Evolutionary conservation across 2,329 filamentous ascomycete species (phyloP).

Genomic region (Microascus cirrosus): DNA sequence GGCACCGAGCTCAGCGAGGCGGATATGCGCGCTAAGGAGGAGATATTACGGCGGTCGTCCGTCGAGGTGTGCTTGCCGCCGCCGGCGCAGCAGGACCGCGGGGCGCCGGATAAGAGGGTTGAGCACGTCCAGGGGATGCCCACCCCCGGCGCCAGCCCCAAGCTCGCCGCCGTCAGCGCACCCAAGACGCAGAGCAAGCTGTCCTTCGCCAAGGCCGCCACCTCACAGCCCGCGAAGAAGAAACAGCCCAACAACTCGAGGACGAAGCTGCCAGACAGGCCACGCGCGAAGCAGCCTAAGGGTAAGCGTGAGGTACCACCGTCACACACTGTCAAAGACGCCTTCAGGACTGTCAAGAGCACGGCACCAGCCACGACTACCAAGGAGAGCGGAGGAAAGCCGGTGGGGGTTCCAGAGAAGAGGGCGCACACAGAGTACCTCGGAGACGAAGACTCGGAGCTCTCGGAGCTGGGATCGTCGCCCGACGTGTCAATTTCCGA

Average conservation of each 20-base stretch:
- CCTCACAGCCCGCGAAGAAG: not conserved
- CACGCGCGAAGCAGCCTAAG: not conserved
- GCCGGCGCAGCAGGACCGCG: not conserved
- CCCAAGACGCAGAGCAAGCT: constrained; percentile 39
- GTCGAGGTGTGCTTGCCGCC: constrained; percentile 14
- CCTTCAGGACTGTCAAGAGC: constrained; percentile 33
- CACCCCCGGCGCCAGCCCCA: constrained; percentile 47
- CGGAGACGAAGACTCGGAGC: constrained; percentile 11
- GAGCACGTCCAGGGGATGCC: constrained; percentile 34
- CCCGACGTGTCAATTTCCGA: not conserved
- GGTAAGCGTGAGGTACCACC: constrained; percentile 18
- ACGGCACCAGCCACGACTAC: constrained; percentile 2
- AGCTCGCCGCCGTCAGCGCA: constrained; percentile 25
- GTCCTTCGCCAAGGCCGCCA: constrained; percentile 20
- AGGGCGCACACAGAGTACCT: constrained; percentile 20
- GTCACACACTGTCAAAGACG: constrained; percentile 24
- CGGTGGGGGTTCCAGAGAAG: constrained; percentile 11
- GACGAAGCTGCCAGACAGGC: not conserved
- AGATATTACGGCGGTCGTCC: constrained; percentile 24
- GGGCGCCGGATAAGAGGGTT: constrained; percentile 15
- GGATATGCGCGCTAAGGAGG: constrained; percentile 24
- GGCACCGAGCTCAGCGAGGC: constrained; percentile 30
- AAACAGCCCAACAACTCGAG: not conserved
- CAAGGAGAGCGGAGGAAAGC: constrained; percentile 15
- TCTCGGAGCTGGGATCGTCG: not conserved